A percentile compares a stretch with the other conserved stretches of the same genome.
Evolutionary conservation across 2,329 filamentous ascomycete species (phyloP).

Genomic region (Aspergillus novofumigatus): DNA sequence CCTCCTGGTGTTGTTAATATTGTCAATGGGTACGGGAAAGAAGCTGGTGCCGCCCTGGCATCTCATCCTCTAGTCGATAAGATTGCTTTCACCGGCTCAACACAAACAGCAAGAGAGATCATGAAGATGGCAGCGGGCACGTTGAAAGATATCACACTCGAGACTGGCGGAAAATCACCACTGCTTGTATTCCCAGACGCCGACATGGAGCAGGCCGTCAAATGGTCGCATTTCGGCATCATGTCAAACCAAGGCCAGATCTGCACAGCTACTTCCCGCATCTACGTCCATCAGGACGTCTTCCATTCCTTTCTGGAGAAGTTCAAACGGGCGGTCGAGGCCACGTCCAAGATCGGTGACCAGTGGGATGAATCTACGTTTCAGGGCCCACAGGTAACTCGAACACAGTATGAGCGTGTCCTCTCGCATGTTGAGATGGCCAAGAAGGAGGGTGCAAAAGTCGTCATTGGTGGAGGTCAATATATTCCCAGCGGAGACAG

Average conservation of each 20-base stretch:
- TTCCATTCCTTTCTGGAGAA: conserved; percentile 30
- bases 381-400: conserved; percentile 35
- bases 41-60: conserved; percentile 28
- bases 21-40: conserved; percentile 28
- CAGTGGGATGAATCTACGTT: conserved; percentile 34
- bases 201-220: conserved; percentile 63
- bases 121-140: conserved; percentile 35
- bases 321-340: conserved; percentile 28
- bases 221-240: conserved; percentile 61
- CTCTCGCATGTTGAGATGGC: conserved; percentile 66
- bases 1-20: conserved; percentile 34
- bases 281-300: conserved; percentile 56
- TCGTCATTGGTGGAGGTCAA: conserved; percentile 59
- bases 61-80: conserved; percentile 32
- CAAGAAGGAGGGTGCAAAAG: conserved; percentile 65
- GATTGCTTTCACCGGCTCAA: conserved; percentile 34
- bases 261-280: conserved; percentile 33
- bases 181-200: conserved; percentile 63
- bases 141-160: conserved; percentile 34
- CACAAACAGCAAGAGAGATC: conserved; percentile 31
- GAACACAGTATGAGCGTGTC: conserved; percentile 46
- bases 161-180: conserved; percentile 61
- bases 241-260: conserved; percentile 41
- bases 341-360: conserved; percentile 34
- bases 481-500: conserved; percentile 47